phyloP scores from a whole-genome alignment of 306 rosid genomes.

The Cucurbita ficifolia region DNA sequence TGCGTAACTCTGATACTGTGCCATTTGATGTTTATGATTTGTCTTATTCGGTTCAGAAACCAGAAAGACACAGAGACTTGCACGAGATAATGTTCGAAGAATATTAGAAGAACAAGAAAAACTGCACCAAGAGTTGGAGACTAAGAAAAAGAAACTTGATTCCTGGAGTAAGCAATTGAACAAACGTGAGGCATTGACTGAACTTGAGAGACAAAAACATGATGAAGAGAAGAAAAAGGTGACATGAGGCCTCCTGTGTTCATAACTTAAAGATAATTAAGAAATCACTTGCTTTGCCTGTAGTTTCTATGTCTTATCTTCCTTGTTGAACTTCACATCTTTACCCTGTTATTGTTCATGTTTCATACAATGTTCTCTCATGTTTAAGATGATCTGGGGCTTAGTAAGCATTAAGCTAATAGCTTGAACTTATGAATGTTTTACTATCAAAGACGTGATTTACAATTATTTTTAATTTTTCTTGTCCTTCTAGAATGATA shows the following conservation, averaged over 20 bases:
- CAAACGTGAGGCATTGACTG: constrained; percentile 77
- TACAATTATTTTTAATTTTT: not conserved
- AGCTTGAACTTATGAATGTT: not conserved
- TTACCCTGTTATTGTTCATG: not conserved
- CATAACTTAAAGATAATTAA: not conserved
- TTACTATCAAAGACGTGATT: constrained; percentile 9
- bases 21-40: not conserved
- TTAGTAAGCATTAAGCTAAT: not conserved
- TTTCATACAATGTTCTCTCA: not conserved
- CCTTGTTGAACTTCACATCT: not conserved
- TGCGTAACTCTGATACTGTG: not conserved
- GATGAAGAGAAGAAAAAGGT: constrained; percentile 86
- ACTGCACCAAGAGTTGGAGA: constrained; percentile 58
- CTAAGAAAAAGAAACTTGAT: constrained; percentile 64
- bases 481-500: constrained; percentile 45
- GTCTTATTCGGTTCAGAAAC: constrained; percentile 37
- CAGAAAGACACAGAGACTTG: constrained; percentile 56
- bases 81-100: constrained; percentile 47
- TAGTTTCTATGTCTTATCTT: not conserved
- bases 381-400: not conserved
- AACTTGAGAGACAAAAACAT: constrained; percentile 74
- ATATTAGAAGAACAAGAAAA: constrained; percentile 75
- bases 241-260: not conserved
- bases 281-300: not conserved
- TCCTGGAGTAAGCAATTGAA: constrained; percentile 70